These are phyloP conservation scores for Alternaria sp. DNA, from an alignment of 2,329 filamentous ascomycete genomes.

Conservation along the genomic window DNA sequence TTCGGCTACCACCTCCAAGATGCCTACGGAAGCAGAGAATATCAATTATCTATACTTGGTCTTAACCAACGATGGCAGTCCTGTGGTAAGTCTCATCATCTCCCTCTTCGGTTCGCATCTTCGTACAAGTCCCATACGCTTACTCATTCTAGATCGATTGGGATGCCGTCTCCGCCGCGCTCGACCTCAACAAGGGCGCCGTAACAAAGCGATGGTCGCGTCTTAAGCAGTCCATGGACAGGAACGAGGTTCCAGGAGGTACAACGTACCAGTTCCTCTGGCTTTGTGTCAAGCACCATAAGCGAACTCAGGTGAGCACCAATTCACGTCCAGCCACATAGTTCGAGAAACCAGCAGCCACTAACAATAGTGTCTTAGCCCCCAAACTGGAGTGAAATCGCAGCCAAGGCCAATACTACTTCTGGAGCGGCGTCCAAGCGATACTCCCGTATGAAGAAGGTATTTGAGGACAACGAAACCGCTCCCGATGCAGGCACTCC, in stretches of 20 bases:
- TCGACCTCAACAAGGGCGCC: constrained; percentile 36
- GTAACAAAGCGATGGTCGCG: constrained; percentile 43
- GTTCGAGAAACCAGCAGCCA: not conserved
- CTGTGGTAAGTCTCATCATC: constrained; percentile 20
- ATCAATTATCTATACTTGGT: constrained; percentile 39
- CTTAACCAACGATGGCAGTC: constrained; percentile 31
- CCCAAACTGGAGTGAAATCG: constrained; percentile 41
- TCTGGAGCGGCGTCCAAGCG: constrained; percentile 42
- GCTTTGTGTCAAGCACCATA: constrained; percentile 37
- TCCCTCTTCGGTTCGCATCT: not conserved
- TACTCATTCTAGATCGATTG: constrained; percentile 39
- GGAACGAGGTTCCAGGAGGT: constrained; percentile 19
- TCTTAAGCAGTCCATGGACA: constrained; percentile 34
- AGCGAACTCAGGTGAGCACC: constrained; percentile 27
- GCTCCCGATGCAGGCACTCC: not conserved
- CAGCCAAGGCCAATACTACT: constrained; percentile 32
- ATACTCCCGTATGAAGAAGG: constrained; percentile 41
- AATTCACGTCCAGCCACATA: not conserved
- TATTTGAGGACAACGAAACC: constrained; percentile 29
- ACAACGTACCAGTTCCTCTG: constrained; percentile 35
- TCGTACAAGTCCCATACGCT: not conserved
- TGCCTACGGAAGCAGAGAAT: constrained; percentile 41
- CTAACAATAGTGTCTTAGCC: constrained; percentile 1
- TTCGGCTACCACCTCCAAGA: constrained; percentile 14
- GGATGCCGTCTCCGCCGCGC: constrained; percentile 26